These are phyloP conservation scores for Tarenaya hassleriana DNA, from an alignment of 345 rosid genomes.

Conservation along the genomic window DNA sequence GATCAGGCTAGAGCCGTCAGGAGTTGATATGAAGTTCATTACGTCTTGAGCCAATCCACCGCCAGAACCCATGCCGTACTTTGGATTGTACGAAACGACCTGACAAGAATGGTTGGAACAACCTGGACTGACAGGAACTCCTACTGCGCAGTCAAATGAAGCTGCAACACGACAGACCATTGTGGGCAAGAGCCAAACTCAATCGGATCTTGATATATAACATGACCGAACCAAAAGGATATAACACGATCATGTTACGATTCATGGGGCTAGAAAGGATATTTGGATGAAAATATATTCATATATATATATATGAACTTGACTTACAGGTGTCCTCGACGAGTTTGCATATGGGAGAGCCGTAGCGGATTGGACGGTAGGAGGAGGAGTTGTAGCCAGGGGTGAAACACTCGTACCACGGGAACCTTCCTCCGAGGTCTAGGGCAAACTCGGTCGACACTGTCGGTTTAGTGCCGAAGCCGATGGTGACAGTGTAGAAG, in stretches of 20 bases:
- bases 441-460: slow-evolving; percentile 14
- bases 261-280: no score
- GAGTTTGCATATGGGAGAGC: slow-evolving; percentile 25
- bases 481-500: slow-evolving; percentile 30
- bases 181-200: no score
- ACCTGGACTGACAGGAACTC: no score
- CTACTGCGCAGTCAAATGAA: no score
- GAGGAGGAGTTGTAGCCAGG: no score
- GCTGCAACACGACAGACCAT: no score
- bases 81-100: slow-evolving; percentile 25
- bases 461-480: slow-evolving; percentile 20
- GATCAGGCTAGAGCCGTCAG: slow-evolving; percentile 17
- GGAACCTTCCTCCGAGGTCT: slow-evolving; percentile 35
- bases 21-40: slow-evolving; percentile 2
- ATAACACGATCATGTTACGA: no score
- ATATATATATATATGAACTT: no score
- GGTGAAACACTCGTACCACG: slow-evolving; percentile 43
- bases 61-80: neutral
- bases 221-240: no score
- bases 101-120: slow-evolving; percentile 31
- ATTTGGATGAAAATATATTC: no score
- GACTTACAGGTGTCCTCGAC: neutral
- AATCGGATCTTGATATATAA: no score
- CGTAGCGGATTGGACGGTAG: slow-evolving; percentile 24
- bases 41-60: slow-evolving; percentile 32